A percentile compares a stretch with the other conserved stretches of the same genome.
Conservation (phyloP, 305 asterid species). For the Solanum aculeatissimum region DNA sequence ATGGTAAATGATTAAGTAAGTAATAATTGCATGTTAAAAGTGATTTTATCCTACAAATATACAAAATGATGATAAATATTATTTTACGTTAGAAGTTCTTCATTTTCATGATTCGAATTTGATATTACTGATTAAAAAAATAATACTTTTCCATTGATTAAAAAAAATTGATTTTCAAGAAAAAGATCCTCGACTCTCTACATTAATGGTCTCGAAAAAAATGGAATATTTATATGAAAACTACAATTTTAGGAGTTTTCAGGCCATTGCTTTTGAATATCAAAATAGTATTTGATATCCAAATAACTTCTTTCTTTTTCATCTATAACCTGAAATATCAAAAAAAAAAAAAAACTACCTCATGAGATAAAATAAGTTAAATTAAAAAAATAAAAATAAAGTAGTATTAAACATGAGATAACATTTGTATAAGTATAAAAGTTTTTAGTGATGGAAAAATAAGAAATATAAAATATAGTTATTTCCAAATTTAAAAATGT, state of each 20-base stretch:
- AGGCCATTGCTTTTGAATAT: constrained; percentile 35
- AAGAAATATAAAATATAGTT: too few species aligned
- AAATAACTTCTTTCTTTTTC: constrained; percentile 19
- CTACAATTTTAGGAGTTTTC: background rate
- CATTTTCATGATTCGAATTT: background rate
- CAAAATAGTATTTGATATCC: constrained; percentile 40
- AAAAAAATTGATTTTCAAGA: background rate
- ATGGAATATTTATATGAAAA: background rate
- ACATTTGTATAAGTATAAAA: background rate
- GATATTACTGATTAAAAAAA: background rate
- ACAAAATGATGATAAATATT: background rate
- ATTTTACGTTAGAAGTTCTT: background rate
- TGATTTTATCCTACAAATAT: background rate
- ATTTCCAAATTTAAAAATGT: too few species aligned
- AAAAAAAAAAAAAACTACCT: too few species aligned
- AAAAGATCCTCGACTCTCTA: background rate
- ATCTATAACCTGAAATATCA: constrained; percentile 22
- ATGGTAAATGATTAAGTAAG: too few species aligned
- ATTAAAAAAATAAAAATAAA: too few species aligned
- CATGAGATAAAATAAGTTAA: too few species aligned
- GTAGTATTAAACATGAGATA: background rate
- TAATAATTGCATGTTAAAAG: background rate
- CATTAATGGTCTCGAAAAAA: background rate
- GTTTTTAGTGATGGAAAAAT: too few species aligned
- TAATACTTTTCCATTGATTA: background rate